A percentile compares a stretch with the other conserved stretches of the same genome.
Conservation (phyloP, 352 stramenopile genomes). For the Phytophthora sp. region DNA sequence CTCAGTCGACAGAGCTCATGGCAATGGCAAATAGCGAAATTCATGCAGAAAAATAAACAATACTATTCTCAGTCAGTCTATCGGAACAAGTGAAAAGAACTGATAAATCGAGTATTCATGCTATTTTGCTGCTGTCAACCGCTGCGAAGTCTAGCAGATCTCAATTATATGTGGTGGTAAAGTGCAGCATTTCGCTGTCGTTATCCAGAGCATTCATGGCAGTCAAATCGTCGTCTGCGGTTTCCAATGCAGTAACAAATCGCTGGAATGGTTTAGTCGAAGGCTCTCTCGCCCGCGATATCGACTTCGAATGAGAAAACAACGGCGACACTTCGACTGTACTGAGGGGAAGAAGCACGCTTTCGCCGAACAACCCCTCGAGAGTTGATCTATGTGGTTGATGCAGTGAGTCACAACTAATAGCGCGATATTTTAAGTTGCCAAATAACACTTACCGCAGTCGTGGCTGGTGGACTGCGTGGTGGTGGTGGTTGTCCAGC, state of each 20-base stretch:
- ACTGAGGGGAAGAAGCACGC: slow-evolving; percentile 50
- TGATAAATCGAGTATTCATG: not conserved
- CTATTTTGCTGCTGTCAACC: not conserved
- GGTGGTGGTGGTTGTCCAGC: slow-evolving; percentile 1
- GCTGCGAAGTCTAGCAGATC: not conserved
- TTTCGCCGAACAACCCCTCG: slow-evolving; percentile 36
- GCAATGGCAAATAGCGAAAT: slow-evolving; percentile 11
- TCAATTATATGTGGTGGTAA: slow-evolving; percentile 11
- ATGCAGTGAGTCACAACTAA: not conserved
- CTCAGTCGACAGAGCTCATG: slow-evolving; percentile 33
- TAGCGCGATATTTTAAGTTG: not conserved
- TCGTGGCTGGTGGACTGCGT: not conserved
- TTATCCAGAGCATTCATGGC: slow-evolving; percentile 20
- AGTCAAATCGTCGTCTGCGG: slow-evolving; percentile 4
- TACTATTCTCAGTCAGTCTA: not conserved
- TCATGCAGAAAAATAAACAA: slow-evolving; percentile 11
- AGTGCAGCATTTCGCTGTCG: slow-evolving; percentile 53
- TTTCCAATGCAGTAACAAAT: not conserved
- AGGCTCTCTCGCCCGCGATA: not conserved
- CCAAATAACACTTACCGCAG: slow-evolving; percentile 3
- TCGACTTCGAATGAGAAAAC: slow-evolving; percentile 1
- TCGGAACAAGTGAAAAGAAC: too few relatives aligned
- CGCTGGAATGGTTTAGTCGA: not conserved
- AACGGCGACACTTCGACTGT: slow-evolving; percentile 1
- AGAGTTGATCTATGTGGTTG: slow-evolving; percentile 3